Conservation (phyloP, 768 basidiomycete species). For the Exidia glandulosa region DNA sequence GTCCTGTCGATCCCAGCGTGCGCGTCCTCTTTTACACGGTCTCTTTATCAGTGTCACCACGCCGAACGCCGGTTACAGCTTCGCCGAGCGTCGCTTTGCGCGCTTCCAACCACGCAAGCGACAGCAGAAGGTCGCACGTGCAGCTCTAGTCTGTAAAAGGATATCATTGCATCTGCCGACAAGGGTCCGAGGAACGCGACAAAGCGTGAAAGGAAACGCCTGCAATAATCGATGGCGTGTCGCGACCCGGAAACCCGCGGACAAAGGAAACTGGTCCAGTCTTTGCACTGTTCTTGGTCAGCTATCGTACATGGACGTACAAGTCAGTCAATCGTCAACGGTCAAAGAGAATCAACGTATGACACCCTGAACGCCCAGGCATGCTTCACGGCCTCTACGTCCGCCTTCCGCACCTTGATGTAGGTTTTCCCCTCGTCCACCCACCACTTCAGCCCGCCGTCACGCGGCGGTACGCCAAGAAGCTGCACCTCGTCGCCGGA, state of each 20-base stretch:
- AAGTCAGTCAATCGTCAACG: neutral
- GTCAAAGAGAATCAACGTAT: conserved; percentile 11
- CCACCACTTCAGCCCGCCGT: conserved; percentile 11
- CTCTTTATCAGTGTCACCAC: too few species aligned
- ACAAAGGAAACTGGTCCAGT: neutral
- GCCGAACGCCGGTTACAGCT: too few species aligned
- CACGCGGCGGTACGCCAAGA: conserved; percentile 18
- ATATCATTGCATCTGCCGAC: too few species aligned
- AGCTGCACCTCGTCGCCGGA: conserved; percentile 31
- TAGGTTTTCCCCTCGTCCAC: conserved; percentile 5
- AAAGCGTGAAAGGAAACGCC: neutral
- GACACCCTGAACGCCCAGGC: conserved; percentile 33
- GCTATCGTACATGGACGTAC: neutral
- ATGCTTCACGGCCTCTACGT: conserved; percentile 16
- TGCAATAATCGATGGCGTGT: neutral
- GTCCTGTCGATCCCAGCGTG: too few species aligned
- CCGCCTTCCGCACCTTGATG: conserved; percentile 18
- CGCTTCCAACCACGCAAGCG: too few species aligned
- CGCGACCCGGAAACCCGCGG: neutral
- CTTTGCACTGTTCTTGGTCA: neutral
- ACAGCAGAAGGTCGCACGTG: too few species aligned
- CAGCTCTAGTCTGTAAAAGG: too few species aligned
- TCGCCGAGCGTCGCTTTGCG: too few species aligned
- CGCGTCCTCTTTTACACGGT: too few species aligned
- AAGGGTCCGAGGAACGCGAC: neutral